Base-by-base conservation (phyloP, 2,329 filamentous ascomycete genomes). In the Neoscytalidium dimidiatum region DNA sequence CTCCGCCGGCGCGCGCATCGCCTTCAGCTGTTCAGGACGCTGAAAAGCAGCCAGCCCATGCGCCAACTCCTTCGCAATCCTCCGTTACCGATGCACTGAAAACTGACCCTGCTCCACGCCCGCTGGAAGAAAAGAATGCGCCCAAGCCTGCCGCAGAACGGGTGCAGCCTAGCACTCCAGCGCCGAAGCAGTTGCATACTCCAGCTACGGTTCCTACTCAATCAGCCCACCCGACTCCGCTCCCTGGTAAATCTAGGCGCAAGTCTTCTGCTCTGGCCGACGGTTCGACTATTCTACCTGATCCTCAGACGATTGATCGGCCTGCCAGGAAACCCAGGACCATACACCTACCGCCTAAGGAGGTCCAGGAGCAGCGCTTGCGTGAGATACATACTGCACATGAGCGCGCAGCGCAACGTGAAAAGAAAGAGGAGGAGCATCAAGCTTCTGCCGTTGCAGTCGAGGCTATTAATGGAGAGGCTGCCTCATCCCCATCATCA, bases 401-500 rank as follows among this genome's bases (percentile, higher is more conserved):
- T 67, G 78, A 79, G 44, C 73, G 73, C 35, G 71, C 69, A 38
- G 72, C 72, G 51, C 71, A 78, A 64, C 77, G 71, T 62, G 74
- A 76, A 66, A 74, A 70, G 60, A 81, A 71, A 72, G 78, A 77
- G 52, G 78, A 77, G 62, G 72, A 72, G 68, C 74, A 68, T 69
- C 69, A 75, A 62, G 69, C 71, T 29, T 64, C 70, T 5, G 69
- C 70, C 29, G 64, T 69, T 3, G 72, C 70, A 43, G 70, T 63
- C 2, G 62, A 60, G 26, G 29, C 46, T 26, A 43, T 68, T 9
- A 67, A 68, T 67, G 38, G 69, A 68, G 74, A 80, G 64, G 65
- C 73, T 67, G 75, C 77, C 7, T 83, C 82, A 11, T 84, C 81
- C 13, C 85, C 86, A 26, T 85, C 82, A 8, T 94, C 92, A 5